These are phyloP conservation scores for Podaxis sp. DNA, from an alignment of 768 basidiomycete genomes.

Conservation along the genomic window DNA sequence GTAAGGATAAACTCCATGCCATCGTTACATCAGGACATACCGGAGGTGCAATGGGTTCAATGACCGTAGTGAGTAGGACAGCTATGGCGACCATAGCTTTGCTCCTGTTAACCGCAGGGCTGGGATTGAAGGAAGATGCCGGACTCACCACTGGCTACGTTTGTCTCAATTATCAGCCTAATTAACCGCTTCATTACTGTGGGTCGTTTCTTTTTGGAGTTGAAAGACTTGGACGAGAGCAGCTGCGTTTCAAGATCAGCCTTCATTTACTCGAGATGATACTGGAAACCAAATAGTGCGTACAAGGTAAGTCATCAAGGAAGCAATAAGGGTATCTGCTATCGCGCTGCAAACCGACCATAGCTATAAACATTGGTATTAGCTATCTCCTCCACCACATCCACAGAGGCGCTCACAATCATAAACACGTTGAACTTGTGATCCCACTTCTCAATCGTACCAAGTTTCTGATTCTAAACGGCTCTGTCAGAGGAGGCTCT, in stretches of 20 bases:
- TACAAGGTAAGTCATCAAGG: slow-evolving; percentile 6
- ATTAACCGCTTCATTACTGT: slow-evolving; percentile 5
- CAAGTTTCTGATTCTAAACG: slow-evolving; percentile 11
- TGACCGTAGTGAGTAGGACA: slow-evolving; percentile 5
- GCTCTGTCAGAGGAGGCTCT: background rate
- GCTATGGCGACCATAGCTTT: slow-evolving; percentile 11
- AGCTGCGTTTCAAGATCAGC: background rate
- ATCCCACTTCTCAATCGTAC: slow-evolving; percentile 8
- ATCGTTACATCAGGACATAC: background rate
- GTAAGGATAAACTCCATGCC: background rate
- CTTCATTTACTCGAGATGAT: background rate
- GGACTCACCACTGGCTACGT: slow-evolving; percentile 9
- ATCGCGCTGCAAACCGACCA: slow-evolving; percentile 10
- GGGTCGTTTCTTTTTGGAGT: background rate
- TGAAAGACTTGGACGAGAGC: background rate
- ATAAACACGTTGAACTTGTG: slow-evolving; percentile 1
- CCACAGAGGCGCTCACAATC: slow-evolving; percentile 2
- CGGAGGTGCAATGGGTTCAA: slow-evolving; percentile 10
- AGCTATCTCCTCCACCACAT: background rate
- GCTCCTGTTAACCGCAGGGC: background rate
- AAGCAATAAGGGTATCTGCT: slow-evolving; percentile 10
- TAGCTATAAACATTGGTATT: background rate
- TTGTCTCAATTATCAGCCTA: slow-evolving; percentile 12
- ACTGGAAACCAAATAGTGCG: background rate
- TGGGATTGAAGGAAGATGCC: background rate